Base-by-base conservation (phyloP, 2,329 filamentous ascomycete species). In the Chrysoporthe puriensis region DNA sequence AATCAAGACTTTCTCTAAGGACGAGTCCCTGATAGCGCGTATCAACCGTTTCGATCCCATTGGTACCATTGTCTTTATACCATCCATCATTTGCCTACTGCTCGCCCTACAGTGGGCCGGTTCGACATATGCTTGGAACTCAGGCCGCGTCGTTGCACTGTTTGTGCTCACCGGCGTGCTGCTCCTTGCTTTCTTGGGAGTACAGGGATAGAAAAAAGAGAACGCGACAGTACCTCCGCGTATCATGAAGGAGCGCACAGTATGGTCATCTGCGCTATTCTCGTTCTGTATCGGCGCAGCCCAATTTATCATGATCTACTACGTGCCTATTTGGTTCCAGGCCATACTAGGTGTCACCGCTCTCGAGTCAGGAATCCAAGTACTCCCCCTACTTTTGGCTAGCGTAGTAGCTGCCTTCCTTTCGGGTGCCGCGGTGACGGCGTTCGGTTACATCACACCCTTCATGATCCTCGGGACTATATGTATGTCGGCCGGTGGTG, bases 51-150 rank as follows among this genome's bases (percentile, higher is more conserved):
- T 75, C 11, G 75, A 78, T 56, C 71, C 69, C 11, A 46, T 70
- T 9, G 76, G 76, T 8, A 75, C 74, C 36, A 16, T 64, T 13
- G 66, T 72, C 34, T 66, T 78, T 43, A 63, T 77, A 43, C 76
- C 76, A 4, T 71, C 72, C 40, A 68, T 75, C 4, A 42, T 62
- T 65, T 83, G 79, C 66, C 77, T 85, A 14, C 73, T 85, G 3
- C 74, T 86, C 8, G 83, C 83, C 3, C 75, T 86, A 21, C 80
- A 84, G 70, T 85, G 82, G 82, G 81, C 79, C 66, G 81, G 79
- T 44, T 78, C 74, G 16, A 75, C 73, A n/a, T 80, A 82, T 64
- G 70, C 73, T 0, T 83, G 81, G 80, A 72, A 70, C 62, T 75
- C 69, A 66, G 78, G 76, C 68, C 75, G 78, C 48, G 76, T 81